These are phyloP conservation scores for Rhynchospora tenuis DNA, from an alignment of 176 grass and related monocot genomes.

Conservation along the genomic window DNA sequence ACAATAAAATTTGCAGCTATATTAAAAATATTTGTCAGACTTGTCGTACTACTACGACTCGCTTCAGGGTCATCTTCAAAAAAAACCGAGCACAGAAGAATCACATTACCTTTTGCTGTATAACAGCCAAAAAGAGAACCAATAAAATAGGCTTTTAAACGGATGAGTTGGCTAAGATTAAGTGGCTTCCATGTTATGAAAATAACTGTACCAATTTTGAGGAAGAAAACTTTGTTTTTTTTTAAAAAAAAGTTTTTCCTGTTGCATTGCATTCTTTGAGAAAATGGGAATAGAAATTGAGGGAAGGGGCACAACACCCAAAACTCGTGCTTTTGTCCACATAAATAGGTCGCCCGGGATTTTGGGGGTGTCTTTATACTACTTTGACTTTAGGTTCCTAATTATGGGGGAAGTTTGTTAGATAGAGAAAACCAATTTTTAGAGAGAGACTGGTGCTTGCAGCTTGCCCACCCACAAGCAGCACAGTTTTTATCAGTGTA, in stretches of 20 bases:
- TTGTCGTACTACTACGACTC: neutral
- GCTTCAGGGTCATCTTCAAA: neutral
- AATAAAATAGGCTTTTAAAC: neutral
- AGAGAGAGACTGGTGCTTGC: neutral
- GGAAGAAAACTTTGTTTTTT: neutral
- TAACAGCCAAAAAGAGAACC: constrained; percentile 16
- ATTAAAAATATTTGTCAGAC: neutral
- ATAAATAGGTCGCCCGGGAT: constrained; percentile 48
- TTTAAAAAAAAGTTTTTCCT: neutral
- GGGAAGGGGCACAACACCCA: constrained; percentile 24
- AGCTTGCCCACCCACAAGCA: constrained; percentile 9
- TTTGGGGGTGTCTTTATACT: constrained; percentile 49
- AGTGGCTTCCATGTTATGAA: neutral
- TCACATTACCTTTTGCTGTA: neutral
- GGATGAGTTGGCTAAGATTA: neutral
- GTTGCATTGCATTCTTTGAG: constrained; percentile 17
- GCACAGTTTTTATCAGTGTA: neutral
- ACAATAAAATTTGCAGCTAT: neutral
- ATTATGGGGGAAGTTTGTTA: constrained; percentile 23
- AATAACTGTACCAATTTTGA: neutral
- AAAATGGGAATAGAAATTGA: constrained; percentile 11
- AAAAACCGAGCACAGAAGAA: neutral
- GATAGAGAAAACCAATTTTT: neutral
- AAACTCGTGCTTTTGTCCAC: constrained; percentile 40
- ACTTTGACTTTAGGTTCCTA: constrained; percentile 40